phyloP scores from a whole-genome alignment of 1,284 basidiomycete genomes.

The Afroboletus lepidellus region DNA sequence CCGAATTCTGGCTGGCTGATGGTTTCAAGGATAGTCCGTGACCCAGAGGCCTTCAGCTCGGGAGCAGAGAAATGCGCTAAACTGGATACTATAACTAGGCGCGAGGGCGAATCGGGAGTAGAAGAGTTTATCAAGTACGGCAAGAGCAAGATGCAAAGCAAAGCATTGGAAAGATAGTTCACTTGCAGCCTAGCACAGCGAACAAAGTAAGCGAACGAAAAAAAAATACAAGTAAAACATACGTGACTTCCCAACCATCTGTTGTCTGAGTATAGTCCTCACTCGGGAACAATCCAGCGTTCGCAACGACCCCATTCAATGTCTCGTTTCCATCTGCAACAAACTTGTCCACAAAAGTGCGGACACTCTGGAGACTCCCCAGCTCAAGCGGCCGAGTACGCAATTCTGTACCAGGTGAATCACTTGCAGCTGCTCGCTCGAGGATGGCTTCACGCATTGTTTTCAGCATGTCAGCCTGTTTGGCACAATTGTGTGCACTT shows the following conservation, averaged over 20 bases:
- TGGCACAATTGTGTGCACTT: background rate
- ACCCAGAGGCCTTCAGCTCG: background rate
- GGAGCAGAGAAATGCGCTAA: constrained; percentile 11
- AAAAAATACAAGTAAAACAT: background rate
- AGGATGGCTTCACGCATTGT: constrained; percentile 14
- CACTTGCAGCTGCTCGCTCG: background rate
- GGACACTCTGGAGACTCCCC: constrained; percentile 22
- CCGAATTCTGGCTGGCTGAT: constrained; percentile 17
- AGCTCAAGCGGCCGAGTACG: constrained; percentile 22
- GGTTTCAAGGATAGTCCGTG: constrained; percentile 16
- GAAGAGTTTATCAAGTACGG: constrained; percentile 25
- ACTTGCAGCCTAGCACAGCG: constrained; percentile 26
- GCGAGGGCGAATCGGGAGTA: constrained; percentile 19
- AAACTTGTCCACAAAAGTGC: constrained; percentile 26
- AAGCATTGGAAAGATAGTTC: constrained; percentile 30
- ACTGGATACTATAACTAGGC: constrained; percentile 29
- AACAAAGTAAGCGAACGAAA: background rate
- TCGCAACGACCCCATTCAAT: constrained; percentile 24
- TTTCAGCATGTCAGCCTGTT: constrained; percentile 1
- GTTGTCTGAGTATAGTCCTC: constrained; percentile 15
- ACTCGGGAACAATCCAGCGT: constrained; percentile 17
- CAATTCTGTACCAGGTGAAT: constrained; percentile 1
- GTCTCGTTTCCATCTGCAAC: constrained; percentile 8
- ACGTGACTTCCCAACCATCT: constrained; percentile 31
- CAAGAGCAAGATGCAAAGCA: constrained; percentile 28